A percentile compares a stretch with the other conserved stretches of the same genome.
Evolutionary conservation across 2,329 filamentous ascomycete species (phyloP).

Genomic region (Fusarium keratoplasticum): DNA sequence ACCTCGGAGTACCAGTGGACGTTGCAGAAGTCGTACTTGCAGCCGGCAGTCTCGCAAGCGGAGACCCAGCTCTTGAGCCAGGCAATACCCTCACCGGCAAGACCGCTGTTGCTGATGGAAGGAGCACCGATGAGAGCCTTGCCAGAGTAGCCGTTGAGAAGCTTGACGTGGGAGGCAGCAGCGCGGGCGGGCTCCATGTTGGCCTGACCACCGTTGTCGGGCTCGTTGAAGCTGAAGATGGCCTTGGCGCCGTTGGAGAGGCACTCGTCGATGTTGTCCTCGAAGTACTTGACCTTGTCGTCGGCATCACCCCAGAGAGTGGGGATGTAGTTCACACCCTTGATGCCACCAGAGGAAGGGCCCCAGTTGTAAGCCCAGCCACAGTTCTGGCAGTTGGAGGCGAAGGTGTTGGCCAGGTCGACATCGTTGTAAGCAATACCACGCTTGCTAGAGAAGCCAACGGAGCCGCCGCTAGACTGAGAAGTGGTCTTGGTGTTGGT

Average conservation of each 20-base stretch:
- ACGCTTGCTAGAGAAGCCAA: conserved; percentile 62
- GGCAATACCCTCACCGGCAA: conserved; percentile 61
- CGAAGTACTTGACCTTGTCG: conserved; percentile 62
- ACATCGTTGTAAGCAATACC: conserved; percentile 76
- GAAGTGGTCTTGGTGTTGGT: conserved; percentile 1
- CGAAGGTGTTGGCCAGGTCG: conserved; percentile 63
- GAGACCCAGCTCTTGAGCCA: conserved; percentile 67
- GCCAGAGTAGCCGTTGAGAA: conserved; percentile 67
- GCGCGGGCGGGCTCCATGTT: conserved; percentile 66
- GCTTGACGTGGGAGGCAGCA: conserved; percentile 63
- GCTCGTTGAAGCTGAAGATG: conserved; percentile 79
- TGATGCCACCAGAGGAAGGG: conserved; percentile 55
- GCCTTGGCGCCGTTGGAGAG: conserved; percentile 65
- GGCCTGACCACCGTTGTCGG: conserved; percentile 70
- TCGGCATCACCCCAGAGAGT: conserved; percentile 70
- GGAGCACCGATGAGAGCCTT: conserved; percentile 68
- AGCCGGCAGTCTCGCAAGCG: conserved; percentile 61
- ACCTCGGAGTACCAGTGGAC: conserved; percentile 73
- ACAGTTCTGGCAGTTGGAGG: conserved; percentile 53
- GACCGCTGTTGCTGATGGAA: conserved; percentile 70
- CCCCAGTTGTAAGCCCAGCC: conserved; percentile 79
- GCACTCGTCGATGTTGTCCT: conserved; percentile 60
- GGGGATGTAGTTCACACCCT: conserved; percentile 70
- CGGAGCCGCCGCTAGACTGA: conserved; percentile 22
- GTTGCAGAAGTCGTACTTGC: conserved; percentile 69